Conservation (phyloP, 345 rosid species). For the Litchi chinensis region DNA sequence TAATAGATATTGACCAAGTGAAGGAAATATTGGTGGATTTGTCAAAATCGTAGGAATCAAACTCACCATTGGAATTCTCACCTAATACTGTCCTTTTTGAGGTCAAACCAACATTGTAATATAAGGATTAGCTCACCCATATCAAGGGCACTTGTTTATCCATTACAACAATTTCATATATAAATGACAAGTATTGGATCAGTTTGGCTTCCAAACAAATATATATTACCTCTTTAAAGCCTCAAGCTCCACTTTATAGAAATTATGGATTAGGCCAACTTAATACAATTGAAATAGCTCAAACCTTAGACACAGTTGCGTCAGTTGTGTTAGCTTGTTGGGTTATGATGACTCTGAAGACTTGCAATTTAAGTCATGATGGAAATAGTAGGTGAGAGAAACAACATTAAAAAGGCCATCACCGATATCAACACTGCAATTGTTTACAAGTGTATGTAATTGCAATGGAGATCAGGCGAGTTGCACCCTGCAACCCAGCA, state of each 20-base stretch:
- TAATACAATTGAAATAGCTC: background rate
- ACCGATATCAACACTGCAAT: background rate
- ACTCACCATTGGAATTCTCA: background rate
- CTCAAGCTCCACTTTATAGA: background rate
- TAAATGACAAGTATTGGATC: too few species aligned
- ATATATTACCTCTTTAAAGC: too few species aligned
- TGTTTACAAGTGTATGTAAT: too few species aligned
- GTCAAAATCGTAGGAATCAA: background rate
- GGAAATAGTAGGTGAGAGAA: background rate
- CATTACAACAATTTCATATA: background rate
- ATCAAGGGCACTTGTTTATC: background rate
- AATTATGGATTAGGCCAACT: conserved; percentile 1
- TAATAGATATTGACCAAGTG: background rate
- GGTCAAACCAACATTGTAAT: background rate
- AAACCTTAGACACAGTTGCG: background rate
- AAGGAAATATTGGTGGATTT: background rate
- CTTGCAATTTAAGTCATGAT: background rate
- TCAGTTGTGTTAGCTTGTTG: background rate
- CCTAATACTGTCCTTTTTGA: conserved; percentile 6
- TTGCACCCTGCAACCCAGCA: conserved; percentile 11
- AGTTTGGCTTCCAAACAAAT: too few species aligned
- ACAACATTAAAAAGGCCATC: background rate
- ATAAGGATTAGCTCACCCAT: conserved; percentile 19
- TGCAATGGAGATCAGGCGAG: conserved; percentile 4
- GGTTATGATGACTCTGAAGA: background rate